Conservation (phyloP, 768 basidiomycete genomes). For the Xerocomus potaroensis region DNA sequence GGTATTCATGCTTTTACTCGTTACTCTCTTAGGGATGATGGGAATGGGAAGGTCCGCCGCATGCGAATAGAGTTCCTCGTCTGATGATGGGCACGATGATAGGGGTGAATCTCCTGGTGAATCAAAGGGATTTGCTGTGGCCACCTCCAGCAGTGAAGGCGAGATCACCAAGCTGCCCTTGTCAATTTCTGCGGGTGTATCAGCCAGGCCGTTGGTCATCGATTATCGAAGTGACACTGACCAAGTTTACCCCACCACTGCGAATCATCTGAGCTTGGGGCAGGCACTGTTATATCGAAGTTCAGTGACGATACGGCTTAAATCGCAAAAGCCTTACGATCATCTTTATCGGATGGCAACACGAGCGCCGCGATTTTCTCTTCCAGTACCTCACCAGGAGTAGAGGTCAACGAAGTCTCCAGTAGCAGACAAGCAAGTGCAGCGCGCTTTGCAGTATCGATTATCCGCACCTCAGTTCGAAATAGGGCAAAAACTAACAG, state of each 20-base stretch:
- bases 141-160: constrained; percentile 42
- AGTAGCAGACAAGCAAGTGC: constrained; percentile 65
- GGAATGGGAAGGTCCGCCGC: constrained; percentile 69
- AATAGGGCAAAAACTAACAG: constrained; percentile 78
- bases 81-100: constrained; percentile 76
- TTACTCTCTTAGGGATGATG: constrained; percentile 40
- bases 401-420: constrained; percentile 57
- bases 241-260: constrained; percentile 81
- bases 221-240: constrained; percentile 24
- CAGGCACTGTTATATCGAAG: constrained; percentile 55
- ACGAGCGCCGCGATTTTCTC: constrained; percentile 63
- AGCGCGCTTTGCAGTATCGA: constrained; percentile 74
- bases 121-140: constrained; percentile 67
- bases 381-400: constrained; percentile 63
- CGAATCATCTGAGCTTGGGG: constrained; percentile 71
- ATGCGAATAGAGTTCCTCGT: constrained; percentile 78
- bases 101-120: constrained; percentile 59
- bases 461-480: constrained; percentile 66
- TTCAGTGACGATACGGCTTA: constrained; percentile 1
- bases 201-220: neutral
- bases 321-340: constrained; percentile 27
- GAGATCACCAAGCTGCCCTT: constrained; percentile 18
- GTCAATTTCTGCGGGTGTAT: constrained; percentile 13
- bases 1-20: constrained; percentile 3
- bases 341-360: constrained; percentile 38